A percentile compares a stretch with the other conserved stretches of the same genome.
Evolutionary conservation across 495 filamentous ascomycete genomes (phyloP).

Genomic region (Astrothelium macrocarpum): DNA sequence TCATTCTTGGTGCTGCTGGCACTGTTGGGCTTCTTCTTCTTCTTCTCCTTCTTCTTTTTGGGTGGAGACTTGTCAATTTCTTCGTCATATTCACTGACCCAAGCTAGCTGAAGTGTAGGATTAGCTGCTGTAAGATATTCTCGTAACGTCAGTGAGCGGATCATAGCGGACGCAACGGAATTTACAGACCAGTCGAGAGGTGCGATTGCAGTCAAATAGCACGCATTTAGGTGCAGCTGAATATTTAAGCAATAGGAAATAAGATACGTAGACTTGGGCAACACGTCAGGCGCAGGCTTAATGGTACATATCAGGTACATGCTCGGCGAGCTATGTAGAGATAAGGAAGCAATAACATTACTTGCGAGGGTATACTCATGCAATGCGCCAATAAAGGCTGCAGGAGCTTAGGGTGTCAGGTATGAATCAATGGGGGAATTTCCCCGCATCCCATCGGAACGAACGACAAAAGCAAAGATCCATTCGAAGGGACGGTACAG

Average conservation of each 20-base stretch:
- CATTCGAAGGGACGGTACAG: not conserved
- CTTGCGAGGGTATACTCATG: not conserved
- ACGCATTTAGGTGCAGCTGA: not conserved
- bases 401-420: not conserved
- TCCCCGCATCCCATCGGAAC: not conserved
- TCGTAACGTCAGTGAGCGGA: slow-evolving; percentile 2
- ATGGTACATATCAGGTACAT: not conserved
- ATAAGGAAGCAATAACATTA: not conserved
- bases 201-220: slow-evolving; percentile 1
- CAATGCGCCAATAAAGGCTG: slow-evolving; percentile 5
- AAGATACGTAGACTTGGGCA: not conserved
- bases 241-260: not conserved
- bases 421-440: not conserved
- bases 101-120: slow-evolving; percentile 4
- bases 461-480: not conserved
- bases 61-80: slow-evolving; percentile 4
- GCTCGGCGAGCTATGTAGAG: not conserved
- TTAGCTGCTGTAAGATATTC: slow-evolving; percentile 3
- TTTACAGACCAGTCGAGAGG: not conserved
- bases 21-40: not conserved
- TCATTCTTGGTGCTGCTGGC: slow-evolving; percentile 3
- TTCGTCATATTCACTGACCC: not conserved
- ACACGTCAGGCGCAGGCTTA: not conserved
- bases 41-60: not conserved
- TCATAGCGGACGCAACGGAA: not conserved